Percentiles rank a stretch among this genome's conserved stretches.
These are phyloP conservation scores for Colletotrichum lindemuthianum DNA, from an alignment of 2,329 filamentous ascomycete species.

Conservation along the genomic window DNA sequence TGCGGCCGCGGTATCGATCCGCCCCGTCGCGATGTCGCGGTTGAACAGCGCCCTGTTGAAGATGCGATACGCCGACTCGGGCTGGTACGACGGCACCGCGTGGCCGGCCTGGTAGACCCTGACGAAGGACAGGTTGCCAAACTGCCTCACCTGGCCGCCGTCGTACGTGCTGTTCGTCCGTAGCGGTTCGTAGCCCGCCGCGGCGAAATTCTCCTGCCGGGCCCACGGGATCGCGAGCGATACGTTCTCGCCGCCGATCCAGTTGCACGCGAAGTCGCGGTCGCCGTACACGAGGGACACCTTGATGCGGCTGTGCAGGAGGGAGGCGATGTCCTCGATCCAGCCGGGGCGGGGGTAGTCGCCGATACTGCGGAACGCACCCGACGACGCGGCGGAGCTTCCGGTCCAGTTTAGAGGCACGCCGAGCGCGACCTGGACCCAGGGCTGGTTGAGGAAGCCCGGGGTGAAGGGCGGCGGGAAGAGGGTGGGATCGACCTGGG, in stretches of 20 bases:
- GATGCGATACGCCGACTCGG: slow-evolving; percentile 54
- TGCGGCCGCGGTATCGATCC: slow-evolving; percentile 36
- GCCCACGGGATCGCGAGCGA: slow-evolving; percentile 53
- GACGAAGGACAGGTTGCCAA: slow-evolving; percentile 71
- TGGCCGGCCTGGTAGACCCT: slow-evolving; percentile 69
- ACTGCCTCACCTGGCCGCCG: slow-evolving; percentile 73
- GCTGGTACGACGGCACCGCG: slow-evolving; percentile 63
- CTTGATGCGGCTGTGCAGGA: slow-evolving; percentile 62
- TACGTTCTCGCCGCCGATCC: slow-evolving; percentile 59
- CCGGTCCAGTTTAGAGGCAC: slow-evolving; percentile 66
- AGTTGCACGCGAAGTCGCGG: slow-evolving; percentile 67
- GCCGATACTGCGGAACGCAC: slow-evolving; percentile 39
- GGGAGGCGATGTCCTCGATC: slow-evolving; percentile 56
- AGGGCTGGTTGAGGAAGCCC: slow-evolving; percentile 37
- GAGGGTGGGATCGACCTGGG: slow-evolving; percentile 34
- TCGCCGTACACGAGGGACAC: slow-evolving; percentile 68
- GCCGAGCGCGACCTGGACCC: slow-evolving; percentile 69
- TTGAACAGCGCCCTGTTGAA: slow-evolving; percentile 56
- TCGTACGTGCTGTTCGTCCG: slow-evolving; percentile 67
- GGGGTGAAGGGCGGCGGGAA: slow-evolving; percentile 35
- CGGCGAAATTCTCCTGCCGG: slow-evolving; percentile 36
- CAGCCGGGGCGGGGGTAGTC: slow-evolving; percentile 44
- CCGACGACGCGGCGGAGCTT: slow-evolving; percentile 27
- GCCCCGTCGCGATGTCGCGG: slow-evolving; percentile 38
- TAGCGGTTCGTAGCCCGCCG: slow-evolving; percentile 71